Conservation (phyloP, 331 rosid species). For the Arachis monticola region DNA sequence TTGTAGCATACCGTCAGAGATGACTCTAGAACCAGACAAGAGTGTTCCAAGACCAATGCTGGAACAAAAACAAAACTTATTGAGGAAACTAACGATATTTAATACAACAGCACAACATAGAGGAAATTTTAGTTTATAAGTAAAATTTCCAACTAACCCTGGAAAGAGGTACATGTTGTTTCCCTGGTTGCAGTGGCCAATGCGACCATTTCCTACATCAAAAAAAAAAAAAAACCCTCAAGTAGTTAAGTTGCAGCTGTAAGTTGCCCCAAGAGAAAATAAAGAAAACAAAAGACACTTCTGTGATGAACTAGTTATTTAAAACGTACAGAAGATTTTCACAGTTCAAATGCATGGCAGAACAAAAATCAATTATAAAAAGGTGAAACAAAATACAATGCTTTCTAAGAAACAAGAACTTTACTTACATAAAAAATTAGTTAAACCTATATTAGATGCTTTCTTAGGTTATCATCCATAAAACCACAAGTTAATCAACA, state of each 20-base stretch:
- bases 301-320: not conserved
- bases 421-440: too few relatives aligned
- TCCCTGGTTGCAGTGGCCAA: conserved; percentile 99
- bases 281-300: not conserved
- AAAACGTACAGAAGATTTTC: conserved; percentile 9
- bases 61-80: conserved; percentile 42
- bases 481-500: too few relatives aligned
- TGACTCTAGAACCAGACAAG: conserved; percentile 79
- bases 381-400: conserved; percentile 23
- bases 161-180: conserved; percentile 99
- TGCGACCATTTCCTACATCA: conserved; percentile 72
- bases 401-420: not conserved
- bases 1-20: conserved; percentile 98
- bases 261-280: conserved; percentile 16
- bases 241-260: conserved; percentile 15
- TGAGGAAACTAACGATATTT: conserved; percentile 19
- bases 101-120: conserved; percentile 11
- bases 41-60: conserved; percentile 99
- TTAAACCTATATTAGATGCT: too few relatives aligned
- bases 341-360: not conserved
- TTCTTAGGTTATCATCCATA: too few relatives aligned
- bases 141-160: conserved; percentile 69
- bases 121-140: conserved; percentile 13
- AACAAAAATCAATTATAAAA: conserved; percentile 17
- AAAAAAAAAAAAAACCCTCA: conserved; percentile 4